Base-by-base conservation (phyloP, 2,329 filamentous ascomycete species). In the Exophiala mesophila region DNA sequence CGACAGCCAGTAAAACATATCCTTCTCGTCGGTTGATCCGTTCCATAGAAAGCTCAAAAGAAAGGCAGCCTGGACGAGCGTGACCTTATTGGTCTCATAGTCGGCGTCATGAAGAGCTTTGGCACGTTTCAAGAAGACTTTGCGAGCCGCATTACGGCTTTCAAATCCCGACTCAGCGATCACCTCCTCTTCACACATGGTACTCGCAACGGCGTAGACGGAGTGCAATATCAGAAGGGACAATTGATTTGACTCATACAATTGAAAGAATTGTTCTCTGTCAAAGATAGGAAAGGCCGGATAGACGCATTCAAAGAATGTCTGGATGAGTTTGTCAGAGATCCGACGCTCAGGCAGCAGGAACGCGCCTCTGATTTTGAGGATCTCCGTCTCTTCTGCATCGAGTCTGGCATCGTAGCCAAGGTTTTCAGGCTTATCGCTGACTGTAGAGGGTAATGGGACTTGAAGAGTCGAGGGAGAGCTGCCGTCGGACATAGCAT, bases 61-160 rank as follows among this genome's bases (percentile, higher is more conserved):
- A 21, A 52, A 52, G 1, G 50, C 49, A 1, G 55, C 50, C 26
- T 57, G 53, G 9, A 58, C 48, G 2, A 49, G 46, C 6, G 43
- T 39, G 7, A 59, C 49, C 2, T 50, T 41, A 46, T 59, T 53
- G 1, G 47, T 45, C 29, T 59, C 57, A 39, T 57, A 53, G 17
- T 56, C 57, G 23, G 53, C 52, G 45, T 59, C 57, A 41, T 59
- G 54, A 15, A 59, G 36, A 12, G 47, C 42, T 45, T 59, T 59
- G 2, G 57, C 55, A 40, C 54, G 49, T 10, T 37, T 50, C 32
- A 57, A 56, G 33, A 56, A 59, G 1, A 49, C 52, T 6, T 49
- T 48, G n/a, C 52, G 53, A 15, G 57, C 57, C 10, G 41, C 30
- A 36, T 53, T 54, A 7, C 57, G 49, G 30, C 39, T 49, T 4